phyloP scores from a whole-genome alignment of 768 basidiomycete genomes.

The Leccinum olivaceopallidum region DNA sequence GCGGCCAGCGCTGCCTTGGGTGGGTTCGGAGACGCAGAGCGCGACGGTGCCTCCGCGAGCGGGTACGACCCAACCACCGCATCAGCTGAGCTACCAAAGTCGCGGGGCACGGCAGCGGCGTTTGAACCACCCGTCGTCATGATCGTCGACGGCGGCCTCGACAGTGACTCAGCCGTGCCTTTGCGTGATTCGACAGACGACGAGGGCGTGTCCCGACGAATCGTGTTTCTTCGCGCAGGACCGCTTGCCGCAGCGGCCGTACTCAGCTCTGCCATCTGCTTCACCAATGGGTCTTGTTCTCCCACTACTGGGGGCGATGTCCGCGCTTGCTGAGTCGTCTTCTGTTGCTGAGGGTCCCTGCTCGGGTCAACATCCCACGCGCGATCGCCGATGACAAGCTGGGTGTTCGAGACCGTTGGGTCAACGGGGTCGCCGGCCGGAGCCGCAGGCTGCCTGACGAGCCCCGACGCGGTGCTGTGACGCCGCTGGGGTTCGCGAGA shows the following conservation, averaged over 20 bases:
- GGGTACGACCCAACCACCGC: constrained; percentile 80
- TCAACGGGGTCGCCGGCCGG: constrained; percentile 57
- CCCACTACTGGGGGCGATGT: constrained; percentile 36
- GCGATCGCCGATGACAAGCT: constrained; percentile 58
- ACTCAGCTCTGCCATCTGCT: constrained; percentile 59
- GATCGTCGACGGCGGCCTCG: constrained; percentile 26
- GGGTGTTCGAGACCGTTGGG: constrained; percentile 63
- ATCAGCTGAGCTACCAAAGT: constrained; percentile 78
- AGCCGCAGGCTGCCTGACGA: constrained; percentile 26
- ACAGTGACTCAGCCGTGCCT: constrained; percentile 26
- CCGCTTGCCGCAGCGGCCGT: constrained; percentile 28
- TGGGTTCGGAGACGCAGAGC: constrained; percentile 71
- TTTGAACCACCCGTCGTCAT: constrained; percentile 8
- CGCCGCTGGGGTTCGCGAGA: constrained; percentile 27
- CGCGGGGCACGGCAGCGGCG: constrained; percentile 34
- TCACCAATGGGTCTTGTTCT: constrained; percentile 61
- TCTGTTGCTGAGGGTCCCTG: constrained; percentile 60
- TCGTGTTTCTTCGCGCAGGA: constrained; percentile 20
- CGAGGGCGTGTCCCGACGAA: constrained; percentile 26
- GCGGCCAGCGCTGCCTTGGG: constrained; percentile 79
- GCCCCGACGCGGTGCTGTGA: constrained; percentile 24
- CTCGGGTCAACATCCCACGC: constrained; percentile 67
- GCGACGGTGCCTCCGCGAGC: constrained; percentile 47
- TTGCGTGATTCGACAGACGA: constrained; percentile 27
- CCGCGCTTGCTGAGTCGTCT: constrained; percentile 10